Evolutionary conservation across 179 eudicot species (phyloP).

Genomic region (Carnegiea gigantea): DNA sequence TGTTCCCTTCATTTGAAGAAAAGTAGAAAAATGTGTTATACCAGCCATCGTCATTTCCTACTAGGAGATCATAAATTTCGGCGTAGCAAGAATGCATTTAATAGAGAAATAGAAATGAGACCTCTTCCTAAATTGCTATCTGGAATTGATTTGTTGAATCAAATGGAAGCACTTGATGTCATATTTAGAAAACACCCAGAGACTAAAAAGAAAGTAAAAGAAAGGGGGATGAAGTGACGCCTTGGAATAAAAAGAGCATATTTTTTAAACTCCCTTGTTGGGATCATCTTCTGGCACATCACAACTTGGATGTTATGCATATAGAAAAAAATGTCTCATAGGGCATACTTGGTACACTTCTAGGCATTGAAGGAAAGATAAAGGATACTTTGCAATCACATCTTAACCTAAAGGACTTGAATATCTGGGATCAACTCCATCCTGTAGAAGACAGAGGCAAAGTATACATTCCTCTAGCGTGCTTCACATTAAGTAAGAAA

Average conservation of each 20-base stretch:
- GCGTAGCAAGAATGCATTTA: not conserved
- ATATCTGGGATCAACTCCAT: not conserved
- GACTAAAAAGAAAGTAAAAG: too few relatives aligned
- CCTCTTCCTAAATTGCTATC: too few relatives aligned
- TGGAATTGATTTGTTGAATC: too few relatives aligned
- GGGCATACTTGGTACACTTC: not conserved
- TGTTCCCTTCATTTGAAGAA: not conserved
- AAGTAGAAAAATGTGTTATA: conserved; percentile 6
- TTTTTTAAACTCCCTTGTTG: not conserved
- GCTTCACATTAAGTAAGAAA: not conserved
- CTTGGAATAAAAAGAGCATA: not conserved
- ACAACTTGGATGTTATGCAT: not conserved
- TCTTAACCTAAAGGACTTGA: too few relatives aligned
- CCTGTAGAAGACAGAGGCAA: not conserved
- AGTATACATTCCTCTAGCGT: not conserved
- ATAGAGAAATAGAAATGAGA: too few relatives aligned
- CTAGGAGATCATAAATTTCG: not conserved
- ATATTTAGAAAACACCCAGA: too few relatives aligned
- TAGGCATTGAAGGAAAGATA: not conserved
- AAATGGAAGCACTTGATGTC: too few relatives aligned
- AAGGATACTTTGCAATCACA: not conserved
- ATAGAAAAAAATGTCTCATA: too few relatives aligned
- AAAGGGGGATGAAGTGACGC: not conserved
- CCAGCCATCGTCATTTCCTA: not conserved
- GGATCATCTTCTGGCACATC: not conserved